Evolutionary conservation across 441 rosid species (phyloP).

Genomic region (Dalechampia spathulata): DNA sequence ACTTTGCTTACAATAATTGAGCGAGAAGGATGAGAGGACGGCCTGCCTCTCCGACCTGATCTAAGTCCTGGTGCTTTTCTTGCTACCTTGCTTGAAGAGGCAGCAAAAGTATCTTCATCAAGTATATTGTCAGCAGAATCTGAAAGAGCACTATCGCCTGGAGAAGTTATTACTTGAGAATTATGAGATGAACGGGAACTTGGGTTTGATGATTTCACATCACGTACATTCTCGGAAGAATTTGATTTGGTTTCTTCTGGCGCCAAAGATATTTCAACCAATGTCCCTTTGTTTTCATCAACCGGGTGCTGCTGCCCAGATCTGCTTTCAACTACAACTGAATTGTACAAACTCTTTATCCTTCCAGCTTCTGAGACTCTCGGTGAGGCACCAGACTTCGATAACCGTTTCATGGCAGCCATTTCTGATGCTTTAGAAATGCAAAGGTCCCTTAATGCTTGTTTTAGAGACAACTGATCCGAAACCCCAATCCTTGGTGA

Average conservation of each 20-base stretch:
- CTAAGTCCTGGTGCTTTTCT: constrained; percentile 41
- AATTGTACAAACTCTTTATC: constrained; percentile 69
- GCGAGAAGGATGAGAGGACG: constrained; percentile 37
- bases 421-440: constrained; percentile 90
- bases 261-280: constrained; percentile 51
- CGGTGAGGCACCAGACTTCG: constrained; percentile 49
- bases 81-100: constrained; percentile 21
- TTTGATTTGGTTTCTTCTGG: constrained; percentile 40
- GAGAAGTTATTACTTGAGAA: constrained; percentile 9
- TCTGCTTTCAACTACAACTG: constrained; percentile 51
- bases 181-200: constrained; percentile 35
- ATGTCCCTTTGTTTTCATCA: constrained; percentile 36
- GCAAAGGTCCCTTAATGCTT: constrained; percentile 84
- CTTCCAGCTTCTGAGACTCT: constrained; percentile 72
- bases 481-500: constrained; percentile 57
- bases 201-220: constrained; percentile 38
- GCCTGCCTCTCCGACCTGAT: constrained; percentile 36
- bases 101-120: constrained; percentile 19
- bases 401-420: constrained; percentile 79
- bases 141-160: too few species aligned
- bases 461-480: constrained; percentile 75
- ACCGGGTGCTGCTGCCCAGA: constrained; percentile 31
- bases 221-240: constrained; percentile 31
- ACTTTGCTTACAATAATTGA: constrained; percentile 34
- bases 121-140: constrained; percentile 25